Evolutionary conservation across 1,284 basidiomycete genomes (phyloP), one percentile per base, ranked within the genome.

Genomic region (Puccinia horiana): DNA sequence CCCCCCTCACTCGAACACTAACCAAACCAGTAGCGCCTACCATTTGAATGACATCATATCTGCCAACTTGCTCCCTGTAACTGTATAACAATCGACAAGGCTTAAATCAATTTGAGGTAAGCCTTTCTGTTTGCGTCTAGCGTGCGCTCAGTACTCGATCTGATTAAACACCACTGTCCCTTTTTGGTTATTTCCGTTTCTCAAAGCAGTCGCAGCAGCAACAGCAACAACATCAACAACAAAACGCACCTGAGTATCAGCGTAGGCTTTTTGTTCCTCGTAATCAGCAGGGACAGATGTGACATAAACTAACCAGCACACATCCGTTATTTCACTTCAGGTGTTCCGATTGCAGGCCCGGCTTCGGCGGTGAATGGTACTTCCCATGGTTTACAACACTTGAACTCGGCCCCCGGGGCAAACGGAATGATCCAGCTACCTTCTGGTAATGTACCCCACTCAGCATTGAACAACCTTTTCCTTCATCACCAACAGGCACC

Each of bases 401-500:
- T 75, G 56, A 75, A 75, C 35, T 44, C 49, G 11, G 32, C 49
- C 29, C 11, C 47, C 11, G 72, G 49, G 49, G n/a, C 74, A 14
- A 63, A 63, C 32, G 74, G 56, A 49, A 44, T 76, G 37, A 40
- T 76, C n/a, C 74, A 76, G 16, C 40, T 76, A 61, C 74, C 54
- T 23, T 58, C 74, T 42, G 40, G 37, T 12, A 61, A 58, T 76
- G 37, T n/a, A n/a, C 56, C 74, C 26, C 56, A 76, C 56, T 63
- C 74, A 26, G 54, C 74, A 18, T 56, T 76, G n/a, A 76, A 76
- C 58, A 63, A 58, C 49, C 37, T 76, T 5, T 44, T 76, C 32
- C 56, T 76, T 5, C 74, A 76, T 37, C 72, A 75, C 47, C 74
- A 76, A 63, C 74, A 58, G 40, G 56, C 35, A 44, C 42, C 74